phyloP scores from a whole-genome alignment of 78 protist genomes.

The Polysphondylium violaceum region DNA sequence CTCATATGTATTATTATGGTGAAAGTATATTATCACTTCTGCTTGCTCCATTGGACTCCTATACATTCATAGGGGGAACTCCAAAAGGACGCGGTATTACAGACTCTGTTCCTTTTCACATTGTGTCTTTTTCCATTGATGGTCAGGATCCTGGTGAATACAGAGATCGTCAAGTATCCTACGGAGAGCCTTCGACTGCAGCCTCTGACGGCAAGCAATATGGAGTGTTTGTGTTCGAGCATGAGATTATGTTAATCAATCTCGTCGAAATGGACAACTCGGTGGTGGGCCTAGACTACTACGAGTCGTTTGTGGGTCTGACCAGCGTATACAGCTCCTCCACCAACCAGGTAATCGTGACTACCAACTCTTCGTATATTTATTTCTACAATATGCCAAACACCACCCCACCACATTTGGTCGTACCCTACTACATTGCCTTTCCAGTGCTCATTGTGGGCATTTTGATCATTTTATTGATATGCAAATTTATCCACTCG shows the following conservation, averaged over 20 bases:
- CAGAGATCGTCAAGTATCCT: not conserved
- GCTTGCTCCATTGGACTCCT: not conserved
- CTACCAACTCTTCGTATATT: not conserved
- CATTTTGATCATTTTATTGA: too few species aligned
- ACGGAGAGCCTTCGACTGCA: not conserved
- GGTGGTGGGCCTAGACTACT: not conserved
- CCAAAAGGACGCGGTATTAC: too few species aligned
- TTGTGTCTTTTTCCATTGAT: not conserved
- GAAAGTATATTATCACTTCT: not conserved
- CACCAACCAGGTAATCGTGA: not conserved
- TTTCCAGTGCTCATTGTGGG: too few species aligned
- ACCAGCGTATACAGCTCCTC: not conserved
- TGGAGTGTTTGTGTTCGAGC: not conserved
- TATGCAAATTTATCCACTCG: too few species aligned
- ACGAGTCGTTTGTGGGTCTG: not conserved
- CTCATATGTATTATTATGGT: not conserved
- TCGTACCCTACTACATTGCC: too few species aligned
- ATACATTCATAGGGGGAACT: not conserved
- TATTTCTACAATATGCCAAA: not conserved
- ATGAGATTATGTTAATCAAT: too few species aligned
- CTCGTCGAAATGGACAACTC: not conserved
- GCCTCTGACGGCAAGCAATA: not conserved
- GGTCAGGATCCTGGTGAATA: not conserved
- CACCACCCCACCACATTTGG: too few species aligned
- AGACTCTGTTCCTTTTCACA: not conserved